Evolutionary conservation across 73 alveolate species (phyloP), one percentile per base, ranked within the genome.

Genomic region (Tetrahymena borealis): DNA sequence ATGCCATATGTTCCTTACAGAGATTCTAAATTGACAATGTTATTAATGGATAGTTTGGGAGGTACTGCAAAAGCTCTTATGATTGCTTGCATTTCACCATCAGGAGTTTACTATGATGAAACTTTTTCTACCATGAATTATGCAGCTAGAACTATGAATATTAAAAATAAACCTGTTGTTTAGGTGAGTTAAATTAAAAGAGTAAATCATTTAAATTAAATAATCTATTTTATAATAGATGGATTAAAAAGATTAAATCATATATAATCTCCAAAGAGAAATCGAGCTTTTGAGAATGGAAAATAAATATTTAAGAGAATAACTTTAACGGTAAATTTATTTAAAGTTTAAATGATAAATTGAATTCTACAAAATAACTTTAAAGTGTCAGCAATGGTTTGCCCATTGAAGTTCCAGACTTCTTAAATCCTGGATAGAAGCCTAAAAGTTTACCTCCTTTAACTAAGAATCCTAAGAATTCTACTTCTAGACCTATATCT

Each of bases 1-100:
- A 39, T 91, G 78, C 97, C 96, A 13, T 99, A 99, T 94, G 98
- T 99, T 39, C 99, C 99, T 18, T 99, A 98, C 94, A 95, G 99
- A 94, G 99, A 99, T 94, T 96, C 99, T 39, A 99, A 99, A 94
- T 97, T 99, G 37, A 99, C 99, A 18, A 98, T 98, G 99, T 98
- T 99, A n/a, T 96, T 99, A 79, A 98, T 97, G 99, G 99, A 99
- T 94, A 97, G 99, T n/a, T 94, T 99, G 9, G 99, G 99, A 78
- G 99, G 99, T 3, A 85, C 99, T 15, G 96, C 99, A 0, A 99
- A 98, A 79, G 99, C 99, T 4, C 97, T 98, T 32, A 99, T 99
- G 99, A 98, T 99, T 93, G 99, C 99, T 38, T 97, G 99, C 94
- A 97, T 98, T 10, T 96, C 99, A 39, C 99, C 99, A 15, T 94